These are phyloP conservation scores for Rhizophlyctis rosea DNA, from an alignment of 192 early-diverging fungal genomes.

Conservation along the genomic window DNA sequence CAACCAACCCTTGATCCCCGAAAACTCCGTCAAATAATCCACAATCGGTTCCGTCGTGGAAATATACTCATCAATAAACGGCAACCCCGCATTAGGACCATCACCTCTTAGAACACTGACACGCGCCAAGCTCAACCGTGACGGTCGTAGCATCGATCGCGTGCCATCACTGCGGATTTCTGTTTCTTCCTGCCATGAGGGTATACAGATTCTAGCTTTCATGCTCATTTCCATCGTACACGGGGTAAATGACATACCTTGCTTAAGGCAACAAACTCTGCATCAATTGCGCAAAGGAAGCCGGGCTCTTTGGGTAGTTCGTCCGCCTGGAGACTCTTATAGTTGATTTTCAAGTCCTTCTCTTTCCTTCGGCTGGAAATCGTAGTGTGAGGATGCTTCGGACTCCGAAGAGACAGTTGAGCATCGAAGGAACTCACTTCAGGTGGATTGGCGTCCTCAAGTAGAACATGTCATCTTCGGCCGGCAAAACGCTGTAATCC, in stretches of 20 bases:
- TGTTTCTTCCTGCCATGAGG: constrained; percentile 75
- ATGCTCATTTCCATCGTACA: no score
- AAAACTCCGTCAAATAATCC: constrained; percentile 90
- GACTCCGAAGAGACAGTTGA: no score
- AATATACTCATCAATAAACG: constrained; percentile 98
- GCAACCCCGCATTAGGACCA: constrained; percentile 65
- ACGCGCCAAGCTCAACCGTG: constrained; percentile 77
- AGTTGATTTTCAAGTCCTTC: constrained; percentile 38
- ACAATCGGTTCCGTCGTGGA: constrained; percentile 77
- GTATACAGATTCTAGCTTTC: no score
- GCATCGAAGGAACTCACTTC: neutral
- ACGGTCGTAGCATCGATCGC: constrained; percentile 74
- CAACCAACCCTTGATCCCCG: constrained; percentile 92
- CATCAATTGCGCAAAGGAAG: constrained; percentile 81
- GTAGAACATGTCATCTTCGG: constrained; percentile 2
- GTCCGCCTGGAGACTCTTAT: constrained; percentile 48
- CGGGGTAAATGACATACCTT: no score
- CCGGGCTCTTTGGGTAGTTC: constrained; percentile 63
- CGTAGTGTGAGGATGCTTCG: no score
- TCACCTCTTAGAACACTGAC: constrained; percentile 87
- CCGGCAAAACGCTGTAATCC: neutral
- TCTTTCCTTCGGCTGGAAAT: constrained; percentile 31
- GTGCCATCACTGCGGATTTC: constrained; percentile 94
- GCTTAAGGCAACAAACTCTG: constrained; percentile 88
- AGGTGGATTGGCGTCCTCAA: neutral